phyloP scores from a whole-genome alignment of 495 filamentous ascomycete genomes.

The Hypoxylon lienhwacheense region DNA sequence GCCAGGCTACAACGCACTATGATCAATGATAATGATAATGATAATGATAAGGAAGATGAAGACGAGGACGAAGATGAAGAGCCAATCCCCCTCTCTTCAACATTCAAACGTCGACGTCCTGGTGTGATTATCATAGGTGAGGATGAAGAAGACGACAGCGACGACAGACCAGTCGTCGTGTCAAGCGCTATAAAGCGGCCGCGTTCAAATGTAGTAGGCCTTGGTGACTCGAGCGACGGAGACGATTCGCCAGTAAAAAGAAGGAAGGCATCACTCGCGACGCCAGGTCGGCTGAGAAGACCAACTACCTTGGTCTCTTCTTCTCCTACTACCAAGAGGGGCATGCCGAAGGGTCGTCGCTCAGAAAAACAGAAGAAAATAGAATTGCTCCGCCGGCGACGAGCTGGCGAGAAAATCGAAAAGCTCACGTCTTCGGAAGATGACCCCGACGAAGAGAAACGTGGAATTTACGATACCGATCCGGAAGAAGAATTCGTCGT shows the following conservation, averaged over 20 bases:
- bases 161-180: slow-evolving; percentile 34
- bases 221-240: slow-evolving; percentile 32
- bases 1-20: slow-evolving; percentile 23
- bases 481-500: slow-evolving; percentile 38
- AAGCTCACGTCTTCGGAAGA: slow-evolving; percentile 43
- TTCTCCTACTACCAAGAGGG: slow-evolving; percentile 24
- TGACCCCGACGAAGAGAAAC: slow-evolving; percentile 39
- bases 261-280: slow-evolving; percentile 24
- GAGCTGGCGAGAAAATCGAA: slow-evolving; percentile 58
- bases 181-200: slow-evolving; percentile 11
- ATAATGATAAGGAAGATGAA: slow-evolving; percentile 6
- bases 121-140: slow-evolving; percentile 11
- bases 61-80: slow-evolving; percentile 9
- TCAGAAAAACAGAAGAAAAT: slow-evolving; percentile 44
- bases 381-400: slow-evolving; percentile 58
- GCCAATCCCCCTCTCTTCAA: slow-evolving; percentile 10
- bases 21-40: slow-evolving; percentile 20
- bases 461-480: slow-evolving; percentile 49
- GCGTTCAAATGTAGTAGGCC: slow-evolving; percentile 4
- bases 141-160: slow-evolving; percentile 37
- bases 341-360: slow-evolving; percentile 26
- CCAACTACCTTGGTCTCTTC: slow-evolving; percentile 8
- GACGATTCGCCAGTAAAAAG: slow-evolving; percentile 26
- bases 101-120: slow-evolving; percentile 19
- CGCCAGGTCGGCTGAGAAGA: slow-evolving; percentile 25